phyloP scores from a whole-genome alignment of 805 yeast genomes.

The Starmerella asiatica region DNA sequence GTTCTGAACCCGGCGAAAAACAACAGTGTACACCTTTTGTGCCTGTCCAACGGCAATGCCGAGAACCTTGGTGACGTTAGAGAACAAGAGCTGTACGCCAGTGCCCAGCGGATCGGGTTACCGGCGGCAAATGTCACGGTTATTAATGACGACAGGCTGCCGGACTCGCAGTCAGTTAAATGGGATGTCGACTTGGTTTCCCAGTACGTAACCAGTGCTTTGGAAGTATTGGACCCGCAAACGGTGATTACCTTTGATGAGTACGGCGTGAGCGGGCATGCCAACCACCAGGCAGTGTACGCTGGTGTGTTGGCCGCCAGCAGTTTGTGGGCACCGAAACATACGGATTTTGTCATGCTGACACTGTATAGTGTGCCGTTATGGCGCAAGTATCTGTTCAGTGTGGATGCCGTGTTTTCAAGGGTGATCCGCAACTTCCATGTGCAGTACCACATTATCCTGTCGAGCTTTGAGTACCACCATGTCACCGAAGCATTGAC shows the following conservation, averaged over 20 bases:
- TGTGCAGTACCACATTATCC: slow-evolving; percentile 14
- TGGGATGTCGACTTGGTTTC: slow-evolving; percentile 48
- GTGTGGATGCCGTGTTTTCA: slow-evolving; percentile 26
- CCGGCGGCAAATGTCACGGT: slow-evolving; percentile 31
- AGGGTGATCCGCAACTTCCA: slow-evolving; percentile 13
- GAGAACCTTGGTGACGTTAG: slow-evolving; percentile 60
- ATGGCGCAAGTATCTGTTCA: slow-evolving; percentile 27
- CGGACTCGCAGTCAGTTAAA: slow-evolving; percentile 51
- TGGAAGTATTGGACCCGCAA: slow-evolving; percentile 21
- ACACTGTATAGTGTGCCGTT: slow-evolving; percentile 26
- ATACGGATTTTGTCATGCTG: slow-evolving; percentile 20
- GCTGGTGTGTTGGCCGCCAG: slow-evolving; percentile 19
- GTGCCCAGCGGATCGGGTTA: slow-evolving; percentile 45
- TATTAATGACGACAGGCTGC: slow-evolving; percentile 36
- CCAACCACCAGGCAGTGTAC: slow-evolving; percentile 49
- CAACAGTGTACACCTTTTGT: slow-evolving; percentile 45
- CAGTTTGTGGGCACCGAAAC: slow-evolving; percentile 2
- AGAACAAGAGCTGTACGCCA: slow-evolving; percentile 41
- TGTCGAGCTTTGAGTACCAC: slow-evolving; percentile 21
- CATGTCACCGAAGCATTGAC: slow-evolving; percentile 56
- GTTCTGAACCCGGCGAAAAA: slow-evolving; percentile 34
- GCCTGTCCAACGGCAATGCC: slow-evolving; percentile 67
- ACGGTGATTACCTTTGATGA: slow-evolving; percentile 68
- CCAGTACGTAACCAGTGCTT: slow-evolving; percentile 27
- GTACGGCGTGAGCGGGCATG: slow-evolving; percentile 69